These are phyloP conservation scores for Saraca asoca DNA, from an alignment of 331 rosid species.

Conservation along the genomic window DNA sequence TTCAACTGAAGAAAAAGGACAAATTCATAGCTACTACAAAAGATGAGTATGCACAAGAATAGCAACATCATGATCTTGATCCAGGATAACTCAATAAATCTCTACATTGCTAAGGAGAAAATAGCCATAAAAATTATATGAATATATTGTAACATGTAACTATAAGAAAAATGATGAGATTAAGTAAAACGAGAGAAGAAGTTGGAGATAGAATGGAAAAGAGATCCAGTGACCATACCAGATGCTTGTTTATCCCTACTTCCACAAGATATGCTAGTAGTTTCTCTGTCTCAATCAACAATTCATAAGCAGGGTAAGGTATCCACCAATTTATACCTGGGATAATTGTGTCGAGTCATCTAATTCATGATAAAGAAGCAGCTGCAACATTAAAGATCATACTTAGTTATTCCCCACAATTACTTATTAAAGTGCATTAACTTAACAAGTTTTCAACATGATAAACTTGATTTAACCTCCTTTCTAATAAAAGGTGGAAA, in stretches of 20 bases:
- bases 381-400: conserved; percentile 48
- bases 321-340: conserved; percentile 62
- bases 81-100: conserved; percentile 15
- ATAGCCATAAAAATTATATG: background rate
- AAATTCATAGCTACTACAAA: conserved; percentile 10
- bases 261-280: conserved; percentile 96
- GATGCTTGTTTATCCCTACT: conserved; percentile 80
- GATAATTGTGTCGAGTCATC: conserved; percentile 97
- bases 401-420: conserved; percentile 24
- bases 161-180: background rate
- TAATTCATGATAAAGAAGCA: conserved; percentile 88
- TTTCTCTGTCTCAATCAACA: conserved; percentile 92
- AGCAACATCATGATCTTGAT: too few relatives aligned
- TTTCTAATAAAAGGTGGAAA: conserved; percentile 87
- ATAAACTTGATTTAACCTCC: conserved; percentile 56
- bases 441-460: conserved; percentile 10
- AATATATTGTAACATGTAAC: background rate
- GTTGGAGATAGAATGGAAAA: background rate
- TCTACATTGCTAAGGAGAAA: conserved; percentile 4
- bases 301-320: conserved; percentile 15
- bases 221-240: conserved; percentile 49
- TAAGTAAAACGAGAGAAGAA: background rate
- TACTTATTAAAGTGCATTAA: background rate
- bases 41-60: background rate
- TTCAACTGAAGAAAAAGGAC: background rate